Conservation (phyloP, 2,329 filamentous ascomycete species). For the Aspergillus tubingensis region DNA sequence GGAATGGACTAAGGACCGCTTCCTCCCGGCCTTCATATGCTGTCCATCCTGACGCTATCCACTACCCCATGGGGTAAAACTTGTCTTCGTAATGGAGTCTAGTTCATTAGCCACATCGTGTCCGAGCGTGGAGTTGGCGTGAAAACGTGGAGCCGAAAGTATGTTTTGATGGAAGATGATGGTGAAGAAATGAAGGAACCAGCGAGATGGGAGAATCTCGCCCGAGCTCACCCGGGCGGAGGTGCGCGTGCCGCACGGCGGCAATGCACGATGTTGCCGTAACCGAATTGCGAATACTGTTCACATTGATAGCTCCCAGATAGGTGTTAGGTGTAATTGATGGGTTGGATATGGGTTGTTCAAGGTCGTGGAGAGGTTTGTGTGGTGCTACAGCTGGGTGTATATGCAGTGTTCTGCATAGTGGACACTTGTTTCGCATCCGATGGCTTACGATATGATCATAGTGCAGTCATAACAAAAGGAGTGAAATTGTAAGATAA, state of each 20-base stretch:
- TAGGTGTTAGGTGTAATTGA: too few species aligned
- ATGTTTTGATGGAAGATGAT: neutral
- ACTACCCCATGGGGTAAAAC: neutral
- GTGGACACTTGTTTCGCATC: too few species aligned
- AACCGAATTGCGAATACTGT: too few species aligned
- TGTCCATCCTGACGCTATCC: neutral
- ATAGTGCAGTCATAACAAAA: neutral
- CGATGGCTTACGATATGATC: neutral
- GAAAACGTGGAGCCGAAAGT: conserved; percentile 4
- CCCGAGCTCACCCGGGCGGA: conserved; percentile 2
- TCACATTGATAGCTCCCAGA: too few species aligned
- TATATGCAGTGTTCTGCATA: too few species aligned
- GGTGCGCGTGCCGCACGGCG: too few species aligned
- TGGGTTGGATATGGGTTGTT: too few species aligned
- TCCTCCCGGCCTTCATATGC: neutral
- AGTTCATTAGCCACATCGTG: neutral
- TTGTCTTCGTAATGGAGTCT: neutral
- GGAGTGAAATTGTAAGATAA: neutral
- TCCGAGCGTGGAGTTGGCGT: neutral
- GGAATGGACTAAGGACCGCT: too few species aligned
- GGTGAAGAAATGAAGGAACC: neutral
- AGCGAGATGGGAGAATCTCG: neutral
- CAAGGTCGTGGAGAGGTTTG: too few species aligned
- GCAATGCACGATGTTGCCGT: too few species aligned
- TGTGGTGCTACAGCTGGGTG: too few species aligned